These are phyloP conservation scores for Entoloma clypeatum DNA, from an alignment of 1,284 basidiomycete genomes.

Conservation along the genomic window DNA sequence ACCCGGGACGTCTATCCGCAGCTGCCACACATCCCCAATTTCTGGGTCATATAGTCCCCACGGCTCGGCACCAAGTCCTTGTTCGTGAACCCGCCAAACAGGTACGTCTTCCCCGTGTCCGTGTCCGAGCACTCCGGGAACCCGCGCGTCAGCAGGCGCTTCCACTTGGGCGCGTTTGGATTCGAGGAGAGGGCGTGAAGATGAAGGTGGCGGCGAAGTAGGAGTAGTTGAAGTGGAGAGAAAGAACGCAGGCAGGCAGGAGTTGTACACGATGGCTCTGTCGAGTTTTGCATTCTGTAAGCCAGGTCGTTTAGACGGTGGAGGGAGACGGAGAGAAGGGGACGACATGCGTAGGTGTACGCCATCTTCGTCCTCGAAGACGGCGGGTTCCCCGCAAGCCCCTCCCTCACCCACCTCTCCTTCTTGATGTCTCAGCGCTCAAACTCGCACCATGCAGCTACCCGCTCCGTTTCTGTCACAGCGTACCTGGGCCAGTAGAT, in stretches of 20 bases:
- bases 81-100: slow-evolving; percentile 37
- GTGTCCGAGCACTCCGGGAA: slow-evolving; percentile 25
- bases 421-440: slow-evolving; percentile 38
- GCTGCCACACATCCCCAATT: slow-evolving; percentile 36
- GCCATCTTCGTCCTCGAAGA: slow-evolving; percentile 36
- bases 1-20: slow-evolving; percentile 32
- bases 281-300: slow-evolving; percentile 34
- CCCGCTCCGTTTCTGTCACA: slow-evolving; percentile 24
- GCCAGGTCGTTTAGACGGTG: background rate
- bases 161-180: slow-evolving; percentile 16
- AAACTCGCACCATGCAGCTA: slow-evolving; percentile 32
- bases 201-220: slow-evolving; percentile 38
- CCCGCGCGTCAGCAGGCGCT: slow-evolving; percentile 22
- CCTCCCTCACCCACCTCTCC: slow-evolving; percentile 34
- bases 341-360: slow-evolving; percentile 31
- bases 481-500: slow-evolving; percentile 27
- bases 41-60: slow-evolving; percentile 24
- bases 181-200: slow-evolving; percentile 20
- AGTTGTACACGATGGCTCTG: slow-evolving; percentile 34
- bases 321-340: background rate
- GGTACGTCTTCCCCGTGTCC: slow-evolving; percentile 32
- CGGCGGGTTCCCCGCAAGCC: slow-evolving; percentile 35
- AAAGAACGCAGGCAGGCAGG: slow-evolving; percentile 26
- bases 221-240: slow-evolving; percentile 28
- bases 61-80: slow-evolving; percentile 29